Conservation (phyloP, 257 asterid species). For the Nicotiana undulata region DNA sequence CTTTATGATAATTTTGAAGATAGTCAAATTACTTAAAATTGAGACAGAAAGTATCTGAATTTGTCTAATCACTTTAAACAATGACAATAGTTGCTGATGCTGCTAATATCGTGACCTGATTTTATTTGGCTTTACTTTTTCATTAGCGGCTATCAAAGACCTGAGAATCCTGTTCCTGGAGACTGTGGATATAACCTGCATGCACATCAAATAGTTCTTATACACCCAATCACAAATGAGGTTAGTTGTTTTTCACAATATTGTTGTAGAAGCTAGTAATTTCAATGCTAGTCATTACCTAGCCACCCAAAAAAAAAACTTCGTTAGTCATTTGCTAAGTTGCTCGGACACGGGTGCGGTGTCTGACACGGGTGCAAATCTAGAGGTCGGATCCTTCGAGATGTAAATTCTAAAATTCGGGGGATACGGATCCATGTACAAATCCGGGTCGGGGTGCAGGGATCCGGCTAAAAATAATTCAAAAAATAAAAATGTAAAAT, state of each 20-base stretch:
- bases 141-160: constrained; percentile 72
- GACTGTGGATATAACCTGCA: constrained; percentile 95
- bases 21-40: not conserved
- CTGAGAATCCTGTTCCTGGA: constrained; percentile 93
- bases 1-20: not conserved
- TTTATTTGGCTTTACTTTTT: constrained; percentile 1
- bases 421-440: no score
- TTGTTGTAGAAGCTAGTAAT: not conserved
- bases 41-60: not conserved
- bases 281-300: not conserved
- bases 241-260: constrained; percentile 24
- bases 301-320: no score
- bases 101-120: not conserved
- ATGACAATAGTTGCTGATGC: not conserved
- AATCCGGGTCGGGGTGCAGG: no score
- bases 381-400: no score
- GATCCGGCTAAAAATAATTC: no score
- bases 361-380: no score
- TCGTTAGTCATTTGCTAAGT: not conserved
- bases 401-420: no score
- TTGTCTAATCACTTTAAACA: not conserved
- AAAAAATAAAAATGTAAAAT: no score
- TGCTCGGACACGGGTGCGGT: no score
- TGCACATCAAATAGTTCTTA: constrained; percentile 59
- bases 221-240: constrained; percentile 66